These are phyloP conservation scores for Megacollybia marginata DNA, from an alignment of 768 basidiomycete genomes.

Conservation along the genomic window DNA sequence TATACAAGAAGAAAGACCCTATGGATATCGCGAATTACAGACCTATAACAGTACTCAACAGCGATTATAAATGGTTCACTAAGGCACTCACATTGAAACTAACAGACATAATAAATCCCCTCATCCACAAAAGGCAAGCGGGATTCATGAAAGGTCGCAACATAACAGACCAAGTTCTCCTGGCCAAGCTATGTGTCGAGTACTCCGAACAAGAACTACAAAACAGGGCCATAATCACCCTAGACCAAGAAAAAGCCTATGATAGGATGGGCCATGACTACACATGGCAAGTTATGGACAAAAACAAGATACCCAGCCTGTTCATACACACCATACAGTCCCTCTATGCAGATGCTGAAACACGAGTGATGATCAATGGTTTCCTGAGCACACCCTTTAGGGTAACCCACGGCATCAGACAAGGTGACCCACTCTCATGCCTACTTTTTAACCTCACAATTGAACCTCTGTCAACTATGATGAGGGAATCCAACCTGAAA, in stretches of 20 bases:
- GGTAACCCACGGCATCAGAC: conserved; percentile 3
- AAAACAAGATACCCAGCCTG: too few species aligned
- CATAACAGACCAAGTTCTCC: not conserved
- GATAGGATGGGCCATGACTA: not conserved
- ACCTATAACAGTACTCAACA: not conserved
- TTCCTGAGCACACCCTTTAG: too few species aligned
- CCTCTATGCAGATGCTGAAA: not conserved
- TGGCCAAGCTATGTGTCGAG: not conserved
- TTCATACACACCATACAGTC: not conserved
- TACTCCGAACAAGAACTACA: too few species aligned
- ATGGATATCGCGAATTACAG: not conserved
- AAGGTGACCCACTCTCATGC: conserved; percentile 12
- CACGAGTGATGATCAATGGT: not conserved
- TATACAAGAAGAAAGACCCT: not conserved
- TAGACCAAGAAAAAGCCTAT: too few species aligned
- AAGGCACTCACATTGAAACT: too few species aligned
- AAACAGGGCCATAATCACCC: too few species aligned
- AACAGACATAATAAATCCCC: too few species aligned
- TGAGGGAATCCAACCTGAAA: not conserved
- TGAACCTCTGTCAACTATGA: too few species aligned
- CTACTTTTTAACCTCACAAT: too few species aligned
- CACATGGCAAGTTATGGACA: too few species aligned
- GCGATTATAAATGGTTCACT: not conserved
- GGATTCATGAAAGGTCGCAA: too few species aligned
- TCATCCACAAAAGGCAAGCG: too few species aligned